Percentiles rank a stretch among this genome's conserved stretches.
These are phyloP conservation scores for Neurospora cerealis DNA, from an alignment of 495 filamentous ascomycete genomes.

Conservation along the genomic window DNA sequence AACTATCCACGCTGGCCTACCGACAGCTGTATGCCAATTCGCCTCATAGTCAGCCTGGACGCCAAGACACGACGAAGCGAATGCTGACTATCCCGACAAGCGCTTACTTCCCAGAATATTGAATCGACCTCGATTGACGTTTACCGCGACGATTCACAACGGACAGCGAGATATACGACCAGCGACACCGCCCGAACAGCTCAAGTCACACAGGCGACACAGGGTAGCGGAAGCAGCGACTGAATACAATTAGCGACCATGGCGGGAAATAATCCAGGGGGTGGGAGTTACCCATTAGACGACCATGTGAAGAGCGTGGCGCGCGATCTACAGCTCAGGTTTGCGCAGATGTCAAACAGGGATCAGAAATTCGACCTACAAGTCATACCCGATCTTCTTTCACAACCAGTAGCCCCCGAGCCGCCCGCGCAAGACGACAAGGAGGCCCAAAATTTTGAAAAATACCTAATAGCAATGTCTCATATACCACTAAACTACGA, in stretches of 20 bases:
- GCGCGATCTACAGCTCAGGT: neutral
- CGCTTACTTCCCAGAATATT: neutral
- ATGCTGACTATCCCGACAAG: neutral
- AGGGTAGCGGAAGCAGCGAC: neutral
- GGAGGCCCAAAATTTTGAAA: constrained; percentile 71
- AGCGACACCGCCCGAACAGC: neutral
- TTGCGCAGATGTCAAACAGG: neutral
- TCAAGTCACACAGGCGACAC: neutral
- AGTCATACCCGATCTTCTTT: neutral
- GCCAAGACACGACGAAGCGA: neutral
- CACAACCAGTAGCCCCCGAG: neutral
- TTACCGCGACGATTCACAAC: neutral
- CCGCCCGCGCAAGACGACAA: constrained; percentile 58
- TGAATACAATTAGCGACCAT: neutral
- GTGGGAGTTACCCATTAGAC: neutral
- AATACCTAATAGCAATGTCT: constrained; percentile 70
- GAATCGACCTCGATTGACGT: neutral
- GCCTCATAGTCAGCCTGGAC: neutral
- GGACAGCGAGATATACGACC: neutral
- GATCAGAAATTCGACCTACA: neutral
- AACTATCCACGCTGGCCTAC: neutral
- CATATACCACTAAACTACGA: constrained; percentile 86
- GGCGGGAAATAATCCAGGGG: neutral
- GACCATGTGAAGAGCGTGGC: neutral
- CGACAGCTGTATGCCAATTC: neutral